These are phyloP conservation scores for Amanita rubescens DNA, from an alignment of 768 basidiomycete species.

Conservation along the genomic window DNA sequence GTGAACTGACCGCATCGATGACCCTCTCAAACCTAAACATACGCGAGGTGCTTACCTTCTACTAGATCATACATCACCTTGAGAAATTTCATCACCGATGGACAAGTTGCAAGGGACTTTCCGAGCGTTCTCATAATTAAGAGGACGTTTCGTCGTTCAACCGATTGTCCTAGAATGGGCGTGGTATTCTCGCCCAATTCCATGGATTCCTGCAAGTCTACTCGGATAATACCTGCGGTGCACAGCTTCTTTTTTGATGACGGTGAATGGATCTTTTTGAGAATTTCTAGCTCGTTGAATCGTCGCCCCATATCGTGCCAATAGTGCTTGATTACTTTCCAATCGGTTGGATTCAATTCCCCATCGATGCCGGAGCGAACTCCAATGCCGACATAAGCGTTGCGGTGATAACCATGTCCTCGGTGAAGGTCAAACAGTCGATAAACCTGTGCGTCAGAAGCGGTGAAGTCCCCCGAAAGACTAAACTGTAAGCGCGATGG, in stretches of 20 bases:
- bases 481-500: neutral
- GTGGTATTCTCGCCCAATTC: neutral
- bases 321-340: too few relatives aligned
- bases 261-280: neutral
- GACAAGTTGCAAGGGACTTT: neutral
- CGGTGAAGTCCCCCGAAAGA: neutral
- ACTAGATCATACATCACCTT: constrained; percentile 4
- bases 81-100: constrained; percentile 1
- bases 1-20: neutral
- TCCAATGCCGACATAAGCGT: too few relatives aligned
- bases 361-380: neutral
- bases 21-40: neutral
- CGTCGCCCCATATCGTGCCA: too few relatives aligned
- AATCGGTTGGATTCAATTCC: neutral
- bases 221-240: neutral
- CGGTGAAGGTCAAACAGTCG: neutral
- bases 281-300: neutral
- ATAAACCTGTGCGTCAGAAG: neutral
- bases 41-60: neutral
- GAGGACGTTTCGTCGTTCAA: neutral
- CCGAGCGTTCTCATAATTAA: neutral
- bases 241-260: neutral
- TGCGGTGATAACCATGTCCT: neutral
- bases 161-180: neutral
- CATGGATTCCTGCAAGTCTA: neutral